Percentiles rank a stretch among this genome's conserved stretches.
Conservation (phyloP, 164 flowering plant genomes). For the Nelumbo lutea region DNA sequence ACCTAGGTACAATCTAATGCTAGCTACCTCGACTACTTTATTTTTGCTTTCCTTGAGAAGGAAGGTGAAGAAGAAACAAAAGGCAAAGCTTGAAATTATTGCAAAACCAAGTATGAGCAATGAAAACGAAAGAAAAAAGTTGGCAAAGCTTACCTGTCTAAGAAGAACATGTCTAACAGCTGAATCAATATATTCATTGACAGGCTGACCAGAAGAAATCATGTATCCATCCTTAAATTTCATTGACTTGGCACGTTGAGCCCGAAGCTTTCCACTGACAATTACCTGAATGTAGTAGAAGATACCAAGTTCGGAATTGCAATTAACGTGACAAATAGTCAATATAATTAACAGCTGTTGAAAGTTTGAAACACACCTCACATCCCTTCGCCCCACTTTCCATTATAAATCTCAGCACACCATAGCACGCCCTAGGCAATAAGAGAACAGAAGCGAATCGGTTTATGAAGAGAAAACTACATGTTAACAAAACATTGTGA, state of each 20-base stretch:
- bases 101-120: too few relatives aligned
- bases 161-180: constrained; percentile 84
- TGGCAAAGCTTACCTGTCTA: constrained; percentile 49
- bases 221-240: constrained; percentile 89
- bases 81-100: too few relatives aligned
- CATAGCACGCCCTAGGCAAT: constrained; percentile 71
- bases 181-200: constrained; percentile 72
- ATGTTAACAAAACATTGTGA: too few relatives aligned
- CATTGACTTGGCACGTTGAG: constrained; percentile 83
- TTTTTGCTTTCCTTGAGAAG: too few relatives aligned
- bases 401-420: constrained; percentile 78
- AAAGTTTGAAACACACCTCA: constrained; percentile 40
- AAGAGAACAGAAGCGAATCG: neutral
- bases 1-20: too few relatives aligned
- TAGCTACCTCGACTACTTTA: too few relatives aligned
- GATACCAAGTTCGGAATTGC: neutral
- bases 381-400: constrained; percentile 92
- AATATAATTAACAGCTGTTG: neutral
- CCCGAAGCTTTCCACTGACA: constrained; percentile 81
- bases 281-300: constrained; percentile 42
- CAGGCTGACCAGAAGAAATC: constrained; percentile 87
- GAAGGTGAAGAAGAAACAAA: too few relatives aligned
- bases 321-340: neutral
- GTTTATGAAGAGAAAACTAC: too few relatives aligned
- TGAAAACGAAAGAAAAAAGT: too few relatives aligned